phyloP scores from a whole-genome alignment of 768 basidiomycete genomes.

The Auricularia auricula-judae region DNA sequence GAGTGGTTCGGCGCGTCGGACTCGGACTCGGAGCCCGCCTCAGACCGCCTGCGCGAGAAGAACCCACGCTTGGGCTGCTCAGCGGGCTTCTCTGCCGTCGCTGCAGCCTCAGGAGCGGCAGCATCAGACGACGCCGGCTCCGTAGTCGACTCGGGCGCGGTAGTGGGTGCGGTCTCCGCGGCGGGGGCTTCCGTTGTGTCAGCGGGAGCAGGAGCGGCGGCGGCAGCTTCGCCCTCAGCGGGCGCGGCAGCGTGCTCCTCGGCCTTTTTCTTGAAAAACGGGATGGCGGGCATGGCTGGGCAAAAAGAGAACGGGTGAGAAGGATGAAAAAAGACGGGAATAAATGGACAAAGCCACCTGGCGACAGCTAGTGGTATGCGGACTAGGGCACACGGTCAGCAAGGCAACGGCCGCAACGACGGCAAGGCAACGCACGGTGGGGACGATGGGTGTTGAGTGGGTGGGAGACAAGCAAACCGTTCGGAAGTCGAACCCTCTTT shows the following conservation, averaged over 20 bases:
- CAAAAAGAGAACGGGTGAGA: constrained; percentile 2
- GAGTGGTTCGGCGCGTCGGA: neutral
- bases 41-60: neutral
- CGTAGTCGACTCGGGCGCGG: neutral
- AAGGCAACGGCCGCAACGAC: neutral
- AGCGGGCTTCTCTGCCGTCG: neutral
- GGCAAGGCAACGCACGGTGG: neutral
- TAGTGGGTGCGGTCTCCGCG: neutral
- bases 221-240: neutral
- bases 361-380: no score
- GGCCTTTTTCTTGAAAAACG: neutral
- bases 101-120: neutral
- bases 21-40: neutral
- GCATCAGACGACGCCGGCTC: neutral
- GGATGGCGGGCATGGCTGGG: neutral
- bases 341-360: neutral
- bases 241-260: neutral
- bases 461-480: neutral
- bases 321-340: neutral
- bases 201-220: neutral
- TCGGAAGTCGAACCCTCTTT: neutral
- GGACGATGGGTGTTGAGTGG: neutral
- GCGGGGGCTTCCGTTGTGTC: neutral
- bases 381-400: neutral
- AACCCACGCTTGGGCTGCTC: neutral